A percentile compares a stretch with the other conserved stretches of the same genome.
These are phyloP conservation scores for Cystobasidium slooffiae DNA, from an alignment of 1,284 basidiomycete genomes.

Conservation along the genomic window DNA sequence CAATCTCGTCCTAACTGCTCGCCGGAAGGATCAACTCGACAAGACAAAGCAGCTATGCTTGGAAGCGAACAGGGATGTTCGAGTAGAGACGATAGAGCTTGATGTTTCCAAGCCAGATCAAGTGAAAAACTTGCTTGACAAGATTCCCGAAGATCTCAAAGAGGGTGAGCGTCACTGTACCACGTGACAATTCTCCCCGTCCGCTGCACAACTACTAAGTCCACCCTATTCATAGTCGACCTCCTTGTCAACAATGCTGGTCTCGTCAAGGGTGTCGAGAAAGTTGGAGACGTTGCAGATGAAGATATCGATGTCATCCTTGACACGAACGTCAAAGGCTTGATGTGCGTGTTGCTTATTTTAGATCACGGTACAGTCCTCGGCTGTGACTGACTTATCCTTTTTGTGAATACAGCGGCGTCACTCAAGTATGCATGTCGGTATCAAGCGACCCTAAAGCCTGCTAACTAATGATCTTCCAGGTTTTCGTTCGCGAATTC, in stretches of 20 bases:
- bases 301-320: constrained; percentile 77
- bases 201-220: constrained; percentile 53
- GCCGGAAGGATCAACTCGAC: constrained; percentile 56
- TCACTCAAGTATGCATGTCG: constrained; percentile 44
- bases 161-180: constrained; percentile 52
- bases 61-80: constrained; percentile 72
- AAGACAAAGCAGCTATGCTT: constrained; percentile 70
- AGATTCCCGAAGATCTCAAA: constrained; percentile 69
- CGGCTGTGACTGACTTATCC: background rate
- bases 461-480: constrained; percentile 31
- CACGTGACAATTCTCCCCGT: constrained; percentile 57
- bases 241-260: constrained; percentile 69
- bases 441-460: background rate
- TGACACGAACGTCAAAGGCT: constrained; percentile 85
- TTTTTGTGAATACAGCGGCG: constrained; percentile 60
- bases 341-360: constrained; percentile 64
- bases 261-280: constrained; percentile 77
- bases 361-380: too few species aligned
- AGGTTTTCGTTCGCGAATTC: constrained; percentile 77
- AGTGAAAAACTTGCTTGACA: constrained; percentile 68
- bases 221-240: constrained; percentile 11
- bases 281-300: constrained; percentile 75
- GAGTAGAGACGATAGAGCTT: constrained; percentile 68
- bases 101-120: constrained; percentile 76
- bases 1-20: constrained; percentile 59